phyloP scores from a whole-genome alignment of 2,329 filamentous ascomycete genomes.

The Rosellinia necatrix region DNA sequence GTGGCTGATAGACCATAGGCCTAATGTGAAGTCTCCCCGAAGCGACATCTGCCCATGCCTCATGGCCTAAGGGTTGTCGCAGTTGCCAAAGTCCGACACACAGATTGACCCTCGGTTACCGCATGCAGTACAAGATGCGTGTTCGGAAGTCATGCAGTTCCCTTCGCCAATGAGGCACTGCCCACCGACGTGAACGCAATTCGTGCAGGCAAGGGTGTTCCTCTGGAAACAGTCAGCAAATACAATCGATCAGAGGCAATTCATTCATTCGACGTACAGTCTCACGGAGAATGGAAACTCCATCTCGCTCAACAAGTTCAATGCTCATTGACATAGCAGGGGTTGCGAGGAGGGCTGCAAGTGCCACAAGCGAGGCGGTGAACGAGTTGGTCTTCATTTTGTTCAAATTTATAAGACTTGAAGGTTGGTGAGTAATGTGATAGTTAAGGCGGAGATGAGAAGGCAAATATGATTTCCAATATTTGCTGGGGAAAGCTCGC shows the following conservation, averaged over 20 bases:
- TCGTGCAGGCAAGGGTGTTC: neutral
- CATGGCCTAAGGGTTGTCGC: neutral
- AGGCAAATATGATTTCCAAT: too few relatives aligned
- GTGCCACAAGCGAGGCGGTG: neutral
- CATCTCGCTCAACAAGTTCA: neutral
- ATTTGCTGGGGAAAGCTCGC: too few relatives aligned
- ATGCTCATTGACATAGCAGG: neutral
- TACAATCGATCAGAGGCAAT: neutral
- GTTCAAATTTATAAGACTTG: neutral
- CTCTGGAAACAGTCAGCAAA: neutral
- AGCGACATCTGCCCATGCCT: too few relatives aligned
- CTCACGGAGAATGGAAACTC: neutral
- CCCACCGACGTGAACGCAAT: neutral
- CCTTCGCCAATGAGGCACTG: neutral
- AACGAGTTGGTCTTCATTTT: neutral
- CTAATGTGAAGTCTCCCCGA: too few relatives aligned
- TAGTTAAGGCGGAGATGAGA: too few relatives aligned
- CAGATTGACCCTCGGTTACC: neutral
- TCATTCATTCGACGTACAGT: neutral
- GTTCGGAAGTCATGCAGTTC: neutral
- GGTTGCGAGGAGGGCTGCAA: neutral
- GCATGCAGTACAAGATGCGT: neutral
- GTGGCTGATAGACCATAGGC: too few relatives aligned
- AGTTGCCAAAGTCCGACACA: neutral
- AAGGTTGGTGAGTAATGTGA: neutral